These are phyloP conservation scores for Fraxinus velutina DNA, from an alignment of 305 asterid species.

Conservation along the genomic window DNA sequence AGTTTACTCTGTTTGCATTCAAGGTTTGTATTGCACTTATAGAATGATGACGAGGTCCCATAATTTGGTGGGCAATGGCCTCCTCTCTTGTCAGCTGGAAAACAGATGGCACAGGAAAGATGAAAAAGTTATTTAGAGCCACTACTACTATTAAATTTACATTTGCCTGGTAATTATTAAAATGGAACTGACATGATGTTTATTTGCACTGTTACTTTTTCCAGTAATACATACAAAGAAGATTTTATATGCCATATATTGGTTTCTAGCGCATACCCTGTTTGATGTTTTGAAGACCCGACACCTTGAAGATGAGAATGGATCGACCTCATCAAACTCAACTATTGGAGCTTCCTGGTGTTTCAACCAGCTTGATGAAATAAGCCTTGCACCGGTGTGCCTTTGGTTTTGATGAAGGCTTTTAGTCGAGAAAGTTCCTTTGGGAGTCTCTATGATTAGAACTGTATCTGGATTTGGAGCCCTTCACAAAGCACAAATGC, in stretches of 20 bases:
- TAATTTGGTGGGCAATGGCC: constrained; percentile 67
- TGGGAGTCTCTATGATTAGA: constrained; percentile 84
- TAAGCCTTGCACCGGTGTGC: constrained; percentile 62
- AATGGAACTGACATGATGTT: neutral
- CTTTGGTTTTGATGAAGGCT: constrained; percentile 72
- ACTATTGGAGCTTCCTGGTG: constrained; percentile 53
- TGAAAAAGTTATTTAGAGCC: constrained; percentile 13
- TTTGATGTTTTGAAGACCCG: constrained; percentile 52
- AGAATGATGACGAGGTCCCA: constrained; percentile 78
- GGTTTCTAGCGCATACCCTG: constrained; percentile 46
- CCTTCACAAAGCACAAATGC: constrained; percentile 41
- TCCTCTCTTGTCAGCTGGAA: constrained; percentile 55
- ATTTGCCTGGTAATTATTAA: neutral
- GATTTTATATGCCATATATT: neutral
- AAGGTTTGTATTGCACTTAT: constrained; percentile 46
- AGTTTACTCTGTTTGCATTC: constrained; percentile 56
- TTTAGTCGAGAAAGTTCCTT: constrained; percentile 73
- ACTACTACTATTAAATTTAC: neutral
- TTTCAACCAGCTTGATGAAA: constrained; percentile 62
- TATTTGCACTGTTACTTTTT: neutral
- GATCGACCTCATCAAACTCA: constrained; percentile 61
- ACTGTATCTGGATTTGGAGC: constrained; percentile 92
- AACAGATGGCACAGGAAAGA: constrained; percentile 12
- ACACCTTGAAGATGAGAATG: constrained; percentile 79
- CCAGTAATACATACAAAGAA: neutral